A percentile compares a stretch with the other conserved stretches of the same genome.
These are phyloP conservation scores for Talaromyces amestolkiae DNA, from an alignment of 2,329 filamentous ascomycete species.

Conservation along the genomic window DNA sequence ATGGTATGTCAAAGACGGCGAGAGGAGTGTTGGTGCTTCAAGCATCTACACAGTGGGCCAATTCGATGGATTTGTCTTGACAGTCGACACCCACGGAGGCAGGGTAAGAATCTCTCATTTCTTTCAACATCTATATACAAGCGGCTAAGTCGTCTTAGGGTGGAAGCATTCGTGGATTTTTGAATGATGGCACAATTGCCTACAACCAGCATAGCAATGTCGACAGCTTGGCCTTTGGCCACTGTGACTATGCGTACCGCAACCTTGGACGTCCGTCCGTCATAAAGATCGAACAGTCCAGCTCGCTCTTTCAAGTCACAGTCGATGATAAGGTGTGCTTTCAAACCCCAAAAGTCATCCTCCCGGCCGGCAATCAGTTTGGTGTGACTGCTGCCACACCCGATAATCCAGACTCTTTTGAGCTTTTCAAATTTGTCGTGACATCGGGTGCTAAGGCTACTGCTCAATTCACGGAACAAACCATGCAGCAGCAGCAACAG, in stretches of 20 bases:
- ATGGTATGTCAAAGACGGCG: constrained; percentile 77
- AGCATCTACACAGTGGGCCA: constrained; percentile 80
- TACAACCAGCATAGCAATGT: constrained; percentile 73
- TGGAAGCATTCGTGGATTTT: constrained; percentile 83
- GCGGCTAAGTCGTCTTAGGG: constrained; percentile 41
- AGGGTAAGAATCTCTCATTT: constrained; percentile 38
- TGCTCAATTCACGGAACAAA: constrained; percentile 33
- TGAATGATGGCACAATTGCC: constrained; percentile 85
- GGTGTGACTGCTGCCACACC: constrained; percentile 85
- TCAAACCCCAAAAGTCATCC: constrained; percentile 69
- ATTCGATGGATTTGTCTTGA: constrained; percentile 87
- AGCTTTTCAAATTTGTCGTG: constrained; percentile 82
- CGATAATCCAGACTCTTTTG: constrained; percentile 91
- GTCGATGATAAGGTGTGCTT: constrained; percentile 83
- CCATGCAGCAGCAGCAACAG: constrained; percentile 31
- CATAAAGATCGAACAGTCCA: constrained; percentile 69
- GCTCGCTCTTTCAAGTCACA: constrained; percentile 68
- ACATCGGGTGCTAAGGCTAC: constrained; percentile 28
- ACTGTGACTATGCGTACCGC: constrained; percentile 86
- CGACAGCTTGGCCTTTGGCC: constrained; percentile 85
- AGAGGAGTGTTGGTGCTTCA: constrained; percentile 62
- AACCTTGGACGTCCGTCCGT: constrained; percentile 83
- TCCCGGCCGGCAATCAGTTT: constrained; percentile 79
- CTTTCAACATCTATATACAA: neutral
- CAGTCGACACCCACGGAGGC: constrained; percentile 80